These are phyloP conservation scores for Trichoderma pleuroti DNA, from an alignment of 2,329 filamentous ascomycete species.

Conservation along the genomic window DNA sequence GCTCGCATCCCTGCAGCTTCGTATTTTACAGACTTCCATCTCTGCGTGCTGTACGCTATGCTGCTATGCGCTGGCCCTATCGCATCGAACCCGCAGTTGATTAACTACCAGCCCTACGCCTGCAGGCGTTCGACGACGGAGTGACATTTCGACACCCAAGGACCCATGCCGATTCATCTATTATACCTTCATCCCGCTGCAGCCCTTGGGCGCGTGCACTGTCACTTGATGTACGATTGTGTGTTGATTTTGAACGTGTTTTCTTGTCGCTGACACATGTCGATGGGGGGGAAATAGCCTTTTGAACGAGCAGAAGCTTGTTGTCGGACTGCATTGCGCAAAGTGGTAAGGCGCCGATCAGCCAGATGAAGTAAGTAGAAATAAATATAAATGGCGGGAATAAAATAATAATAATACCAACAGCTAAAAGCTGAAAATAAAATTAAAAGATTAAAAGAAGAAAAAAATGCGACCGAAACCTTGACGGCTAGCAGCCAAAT, in stretches of 20 bases:
- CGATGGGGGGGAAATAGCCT: not conserved
- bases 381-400: not conserved
- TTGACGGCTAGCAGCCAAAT: not conserved
- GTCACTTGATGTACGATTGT: constrained; percentile 1
- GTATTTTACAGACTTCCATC: not conserved
- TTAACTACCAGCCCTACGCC: constrained; percentile 14
- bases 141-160: not conserved
- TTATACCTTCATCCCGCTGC: not conserved
- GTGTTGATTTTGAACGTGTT: not conserved
- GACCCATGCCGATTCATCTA: not conserved
- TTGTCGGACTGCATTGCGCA: not conserved
- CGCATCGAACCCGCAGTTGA: not conserved
- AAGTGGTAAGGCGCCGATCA: constrained; percentile 1
- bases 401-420: not conserved
- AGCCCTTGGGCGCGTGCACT: not conserved
- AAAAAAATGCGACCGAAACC: not conserved
- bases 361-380: not conserved
- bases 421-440: not conserved
- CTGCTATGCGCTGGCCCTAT: not conserved
- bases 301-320: not conserved
- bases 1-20: not conserved
- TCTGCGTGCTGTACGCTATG: not conserved
- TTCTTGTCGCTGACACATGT: constrained; percentile 1
- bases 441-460: not conserved
- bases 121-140: not conserved